Evolutionary conservation across 306 rosid species (phyloP), one percentile per base, ranked within the genome.

Genomic region (Boehmeria nivea): DNA sequence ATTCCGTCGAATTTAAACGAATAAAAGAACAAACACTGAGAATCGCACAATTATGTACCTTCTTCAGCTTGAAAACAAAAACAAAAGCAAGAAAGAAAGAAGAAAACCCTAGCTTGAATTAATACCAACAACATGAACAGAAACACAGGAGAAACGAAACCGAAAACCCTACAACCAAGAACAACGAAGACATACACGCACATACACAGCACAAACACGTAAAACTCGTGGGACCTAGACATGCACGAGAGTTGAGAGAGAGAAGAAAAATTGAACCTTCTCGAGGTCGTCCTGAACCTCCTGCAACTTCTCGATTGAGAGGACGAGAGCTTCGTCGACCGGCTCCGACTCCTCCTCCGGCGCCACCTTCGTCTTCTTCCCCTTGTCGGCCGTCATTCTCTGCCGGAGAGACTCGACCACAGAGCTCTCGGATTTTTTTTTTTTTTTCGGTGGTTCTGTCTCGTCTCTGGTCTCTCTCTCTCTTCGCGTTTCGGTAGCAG

Each of bases 231-330:
- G n/a, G 10, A 52, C 39, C 3, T 19, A 36, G 12, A 20, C 12
- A 39, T 12, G 13, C 2, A 27, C 38, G 64, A 43, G 59, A 48
- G 43, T n/a, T n/a, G n/a, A 36, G 18, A 26, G 19, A 31, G 28
- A 26, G 22, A 5, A 14, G 42, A 22, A 13, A n/a, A 18, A n/a
- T n/a, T 2, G 42, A 71, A 84, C 86, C 83, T 80, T 70, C 31
- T 80, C 86, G 61, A 80, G 82, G 23, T 80, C 73, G 26, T 76
- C 83, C 59, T 80, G 86, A 63, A 67, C 70, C 65, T 80, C 83
- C 70, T 80, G 83, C 73, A 80, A 76, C 68, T 76, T 80, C 74
- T 80, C 80, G 45, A 76, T 64, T 14, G 51, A 49, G 8, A 51
- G 49, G 14, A 80, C 72, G 42, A 80, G 73, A 16, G 67, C 66